Base-by-base conservation (phyloP, 2,329 filamentous ascomycete genomes). In the Setomelanomma holmii region DNA sequence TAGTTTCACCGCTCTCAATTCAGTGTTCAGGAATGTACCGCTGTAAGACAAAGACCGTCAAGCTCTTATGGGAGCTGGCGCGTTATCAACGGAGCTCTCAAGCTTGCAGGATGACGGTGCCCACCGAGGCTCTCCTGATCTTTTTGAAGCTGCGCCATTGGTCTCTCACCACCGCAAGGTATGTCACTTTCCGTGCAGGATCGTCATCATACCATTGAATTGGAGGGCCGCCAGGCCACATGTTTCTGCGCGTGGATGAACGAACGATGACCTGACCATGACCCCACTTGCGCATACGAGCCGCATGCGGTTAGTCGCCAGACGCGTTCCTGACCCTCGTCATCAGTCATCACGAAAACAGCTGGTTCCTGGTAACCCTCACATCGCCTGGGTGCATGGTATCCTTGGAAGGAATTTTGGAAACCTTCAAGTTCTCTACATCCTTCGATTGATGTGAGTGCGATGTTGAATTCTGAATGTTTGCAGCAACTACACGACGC, bases 191-290 rank as follows among this genome's bases (percentile, higher is more conserved):
- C 53, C 20, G 38, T 20, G 42, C 24, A 21, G 56, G 61, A 55
- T 55, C 62, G 60, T 64, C 63, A 65, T 62, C 55, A 53, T 51
- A 56, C 49, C 42, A 41, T 53, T 55, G 54, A 54, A 55, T 57
- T 57, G 39, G 53, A 55, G 39, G 27, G 27, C 34, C 39, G 46
- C 49, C 52, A 53, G 30, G 20, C n/a, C 5, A 30, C 27, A 30
- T 8, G 27, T 14, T 30, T 30, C n/a, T 30, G 27, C 27, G 27
- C 27, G 14, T 30, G 27, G 46, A 59, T 59, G 45, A 47, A 16
- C 17, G 34, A 44, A 49, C 43, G 40, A 33, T 53, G 41, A 45
- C 44, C 53, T 54, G 55, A 59, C 43, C 20, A 24, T 21, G 23
- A 22, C 22, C 27, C 49, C 24, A 20, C 35, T 17, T 21, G 34